Base-by-base conservation (phyloP, 1,139 yeast species). In the Citeromyces hawaiiensis region DNA sequence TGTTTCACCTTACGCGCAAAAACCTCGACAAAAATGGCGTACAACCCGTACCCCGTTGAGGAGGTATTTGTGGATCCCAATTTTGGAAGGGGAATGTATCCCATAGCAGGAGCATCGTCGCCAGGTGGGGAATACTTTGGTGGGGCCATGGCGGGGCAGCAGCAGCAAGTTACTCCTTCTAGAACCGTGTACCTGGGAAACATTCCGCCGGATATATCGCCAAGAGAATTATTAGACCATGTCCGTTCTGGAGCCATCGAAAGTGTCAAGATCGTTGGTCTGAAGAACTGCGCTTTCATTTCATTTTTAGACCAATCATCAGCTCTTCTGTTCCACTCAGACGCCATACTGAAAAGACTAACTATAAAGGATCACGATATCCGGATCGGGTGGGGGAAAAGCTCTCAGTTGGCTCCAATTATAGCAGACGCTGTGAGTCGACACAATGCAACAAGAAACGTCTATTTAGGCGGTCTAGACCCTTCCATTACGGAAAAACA, bases 241-340 rank as follows among this genome's bases (percentile, higher is more conserved):
- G 96, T 91, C 25, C 74, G 94, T 49, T 81, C 94, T 25, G 97
- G 97, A 18, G 78, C 87, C 16, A 76, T 91, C 43, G 98, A 91
- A 61, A 76, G 76, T 43, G 79, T 73, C 40, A 70, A 70, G 53
- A 66, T 74, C 38, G 58, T 74, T 31, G 75, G 77, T 7, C 55
- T 67, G 18, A 74, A 72, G 47, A 72, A 71, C 52, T 74, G 81
- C 57, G 80, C 80, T 10, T 74, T 74, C 49, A 67, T 74, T 39
- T 70, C 77, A n/a, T 74, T 74, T 48, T 59, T 74, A 39, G 81
- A 74, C 52, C 78, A 68, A 50, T 76, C 72, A 52, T 67, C 76
- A 16, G 80, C 80, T 3, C 63, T 73, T 48, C 61, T 74, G 43
- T 73, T 74, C 54, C 81, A 74, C 52, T 70, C 76, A 9, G 81